These are phyloP conservation scores for Flaveria trinervia DNA, from an alignment of 129 eudicot genomes.

Conservation along the genomic window DNA sequence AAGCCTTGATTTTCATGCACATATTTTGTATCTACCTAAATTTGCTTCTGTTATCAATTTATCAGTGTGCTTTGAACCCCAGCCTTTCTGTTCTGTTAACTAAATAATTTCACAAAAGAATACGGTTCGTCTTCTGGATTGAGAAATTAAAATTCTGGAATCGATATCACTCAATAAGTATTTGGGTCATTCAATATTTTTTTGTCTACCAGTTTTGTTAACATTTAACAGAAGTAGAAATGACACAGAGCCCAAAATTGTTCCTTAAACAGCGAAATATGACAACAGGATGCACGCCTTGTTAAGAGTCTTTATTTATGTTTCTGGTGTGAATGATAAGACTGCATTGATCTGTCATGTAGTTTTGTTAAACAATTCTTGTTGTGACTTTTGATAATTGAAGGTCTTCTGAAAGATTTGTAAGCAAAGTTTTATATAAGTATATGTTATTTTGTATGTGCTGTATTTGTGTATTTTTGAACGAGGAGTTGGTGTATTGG, in stretches of 20 bases:
- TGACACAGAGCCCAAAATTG: background rate
- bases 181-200: background rate
- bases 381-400: slow-evolving; percentile 12
- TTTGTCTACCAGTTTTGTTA: background rate
- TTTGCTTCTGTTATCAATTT: slow-evolving; percentile 6
- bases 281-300: background rate
- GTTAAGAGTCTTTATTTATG: background rate
- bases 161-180: slow-evolving; percentile 1
- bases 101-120: slow-evolving; percentile 5
- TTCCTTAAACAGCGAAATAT: background rate
- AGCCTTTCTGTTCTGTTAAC: slow-evolving; percentile 4
- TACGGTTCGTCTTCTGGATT: slow-evolving; percentile 12
- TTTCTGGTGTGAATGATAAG: slow-evolving; percentile 10
- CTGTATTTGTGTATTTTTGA: background rate
- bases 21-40: slow-evolving; percentile 4
- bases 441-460: background rate
- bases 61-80: slow-evolving; percentile 4
- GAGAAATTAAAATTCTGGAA: background rate
- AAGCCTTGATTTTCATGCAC: slow-evolving; percentile 14
- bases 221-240: background rate
- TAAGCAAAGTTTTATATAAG: background rate
- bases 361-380: background rate
- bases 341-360: background rate
- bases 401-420: background rate
- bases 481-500: slow-evolving; percentile 10